A percentile compares a stretch with the other conserved stretches of the same genome.
Evolutionary conservation across 202 grass and related monocot genomes (phyloP).

Genomic region (Miscanthus sacchariflorus): DNA sequence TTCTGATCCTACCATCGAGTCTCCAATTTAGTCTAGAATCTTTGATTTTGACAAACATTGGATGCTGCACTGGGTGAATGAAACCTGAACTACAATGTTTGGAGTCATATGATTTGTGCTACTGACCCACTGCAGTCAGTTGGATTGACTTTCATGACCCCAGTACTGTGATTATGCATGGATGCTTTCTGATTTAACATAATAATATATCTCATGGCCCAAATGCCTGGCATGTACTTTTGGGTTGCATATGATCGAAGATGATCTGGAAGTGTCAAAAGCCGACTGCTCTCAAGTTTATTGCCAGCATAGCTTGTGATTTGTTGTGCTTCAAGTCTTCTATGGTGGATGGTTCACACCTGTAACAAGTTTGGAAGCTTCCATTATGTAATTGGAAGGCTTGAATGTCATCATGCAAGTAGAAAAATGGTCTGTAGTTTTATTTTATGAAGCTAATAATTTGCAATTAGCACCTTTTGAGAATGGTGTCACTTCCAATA

Average conservation of each 20-base stretch:
- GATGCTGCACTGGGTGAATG: background rate
- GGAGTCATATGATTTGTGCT: background rate
- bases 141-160: background rate
- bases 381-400: background rate
- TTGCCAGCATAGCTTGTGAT: background rate
- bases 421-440: background rate
- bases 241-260: background rate
- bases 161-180: background rate
- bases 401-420: background rate
- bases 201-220: background rate
- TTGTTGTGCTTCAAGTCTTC: slow-evolving; percentile 1
- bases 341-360: background rate
- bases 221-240: background rate
- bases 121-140: background rate
- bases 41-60: background rate
- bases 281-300: background rate
- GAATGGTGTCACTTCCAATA: background rate
- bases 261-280: background rate
- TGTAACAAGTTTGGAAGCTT: slow-evolving; percentile 17
- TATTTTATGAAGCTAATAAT: background rate
- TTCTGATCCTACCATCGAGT: background rate
- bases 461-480: background rate
- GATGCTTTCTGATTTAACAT: background rate
- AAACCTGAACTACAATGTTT: slow-evolving; percentile 19
- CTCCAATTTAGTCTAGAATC: background rate